phyloP scores from a whole-genome alignment of 306 rosid species.

The Vigna unguiculata region DNA sequence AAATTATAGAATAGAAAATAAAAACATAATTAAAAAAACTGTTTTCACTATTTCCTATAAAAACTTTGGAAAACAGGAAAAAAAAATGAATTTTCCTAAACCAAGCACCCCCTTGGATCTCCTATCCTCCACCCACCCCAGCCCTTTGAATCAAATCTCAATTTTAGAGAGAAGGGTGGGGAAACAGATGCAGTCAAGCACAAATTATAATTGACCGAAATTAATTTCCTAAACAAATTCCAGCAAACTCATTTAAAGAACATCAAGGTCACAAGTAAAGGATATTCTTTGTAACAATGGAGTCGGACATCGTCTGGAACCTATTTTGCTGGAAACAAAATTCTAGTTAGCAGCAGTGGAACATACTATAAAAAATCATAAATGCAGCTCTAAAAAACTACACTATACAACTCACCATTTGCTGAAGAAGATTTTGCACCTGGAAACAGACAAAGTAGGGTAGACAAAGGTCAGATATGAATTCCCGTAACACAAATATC shows the following conservation, averaged over 20 bases:
- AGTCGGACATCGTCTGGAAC: slow-evolving; percentile 93
- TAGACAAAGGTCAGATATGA: slow-evolving; percentile 30
- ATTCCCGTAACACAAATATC: slow-evolving; percentile 11
- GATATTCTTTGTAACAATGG: slow-evolving; percentile 95
- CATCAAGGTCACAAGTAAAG: slow-evolving; percentile 49
- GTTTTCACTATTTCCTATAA: not conserved
- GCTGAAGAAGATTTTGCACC: slow-evolving; percentile 99
- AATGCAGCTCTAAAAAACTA: slow-evolving; percentile 38
- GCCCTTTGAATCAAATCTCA: not conserved
- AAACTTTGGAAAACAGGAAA: not conserved
- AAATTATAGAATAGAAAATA: not conserved
- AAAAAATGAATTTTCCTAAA: not conserved
- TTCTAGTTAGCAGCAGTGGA: slow-evolving; percentile 42
- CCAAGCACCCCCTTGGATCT: not conserved
- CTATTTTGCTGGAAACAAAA: slow-evolving; percentile 78
- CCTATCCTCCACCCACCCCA: slow-evolving; percentile 7
- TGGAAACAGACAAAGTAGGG: slow-evolving; percentile 41
- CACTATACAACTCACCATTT: slow-evolving; percentile 77
- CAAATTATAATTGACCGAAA: slow-evolving; percentile 25
- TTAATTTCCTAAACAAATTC: slow-evolving; percentile 10
- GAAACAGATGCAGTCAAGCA: not conserved
- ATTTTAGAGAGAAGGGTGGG: not conserved
- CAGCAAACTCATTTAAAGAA: not conserved
- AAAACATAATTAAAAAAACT: not conserved
- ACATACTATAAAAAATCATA: slow-evolving; percentile 24